Evolutionary conservation across 805 yeast genomes (phyloP).

Genomic region (Jamesozyma piceae): DNA sequence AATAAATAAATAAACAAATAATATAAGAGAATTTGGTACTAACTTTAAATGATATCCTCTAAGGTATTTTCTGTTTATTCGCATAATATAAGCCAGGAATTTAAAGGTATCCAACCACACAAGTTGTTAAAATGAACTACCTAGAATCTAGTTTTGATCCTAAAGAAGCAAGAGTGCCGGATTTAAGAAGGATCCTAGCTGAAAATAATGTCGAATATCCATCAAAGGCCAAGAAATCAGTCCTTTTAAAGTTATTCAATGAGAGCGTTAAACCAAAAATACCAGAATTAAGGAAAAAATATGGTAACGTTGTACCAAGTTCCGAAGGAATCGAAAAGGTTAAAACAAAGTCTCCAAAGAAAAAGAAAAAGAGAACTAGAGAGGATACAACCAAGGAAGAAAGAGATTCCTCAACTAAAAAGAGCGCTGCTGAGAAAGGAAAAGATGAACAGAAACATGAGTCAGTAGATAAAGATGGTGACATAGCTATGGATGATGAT

Average conservation of each 20-base stretch:
- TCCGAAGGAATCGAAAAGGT: conserved; percentile 14
- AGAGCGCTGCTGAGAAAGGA: background rate
- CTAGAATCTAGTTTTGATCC: conserved; percentile 51
- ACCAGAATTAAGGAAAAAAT: conserved; percentile 31
- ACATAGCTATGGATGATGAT: conserved; percentile 4
- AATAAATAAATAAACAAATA: too few relatives aligned
- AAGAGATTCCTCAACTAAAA: background rate
- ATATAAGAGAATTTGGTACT: too few relatives aligned
- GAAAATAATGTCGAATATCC: conserved; percentile 51
- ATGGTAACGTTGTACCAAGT: conserved; percentile 12
- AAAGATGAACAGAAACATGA: background rate
- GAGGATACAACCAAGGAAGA: background rate
- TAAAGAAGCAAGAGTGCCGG: conserved; percentile 50
- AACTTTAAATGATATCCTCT: too few relatives aligned
- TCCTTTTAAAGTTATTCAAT: conserved; percentile 47
- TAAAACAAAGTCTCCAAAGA: background rate
- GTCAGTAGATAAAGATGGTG: conserved; percentile 5
- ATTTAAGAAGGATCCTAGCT: conserved; percentile 54
- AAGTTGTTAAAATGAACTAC: too few relatives aligned
- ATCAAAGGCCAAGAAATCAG: conserved; percentile 56
- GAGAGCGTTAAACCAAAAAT: conserved; percentile 43
- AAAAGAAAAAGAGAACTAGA: conserved; percentile 10
- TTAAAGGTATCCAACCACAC: too few relatives aligned
- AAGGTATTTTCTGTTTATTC: too few relatives aligned
- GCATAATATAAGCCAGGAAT: too few relatives aligned